Percentiles rank a stretch among this genome's conserved stretches.
Conservation (phyloP, 108 stramenopile genomes). For the Skeletonema menzelii region DNA sequence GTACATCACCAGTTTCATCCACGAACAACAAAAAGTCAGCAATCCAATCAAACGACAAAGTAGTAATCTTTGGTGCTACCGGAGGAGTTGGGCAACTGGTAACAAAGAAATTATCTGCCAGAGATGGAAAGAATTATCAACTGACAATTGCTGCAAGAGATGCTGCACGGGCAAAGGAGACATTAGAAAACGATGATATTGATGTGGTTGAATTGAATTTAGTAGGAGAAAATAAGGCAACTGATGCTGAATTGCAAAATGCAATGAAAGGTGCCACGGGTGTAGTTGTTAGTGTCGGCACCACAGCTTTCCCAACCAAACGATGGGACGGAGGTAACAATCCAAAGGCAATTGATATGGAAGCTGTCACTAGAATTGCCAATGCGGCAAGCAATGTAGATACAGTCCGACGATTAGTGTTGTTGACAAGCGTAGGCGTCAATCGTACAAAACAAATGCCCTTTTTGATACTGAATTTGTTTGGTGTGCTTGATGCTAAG, state of each 20-base stretch:
- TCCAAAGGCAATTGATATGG: slow-evolving; percentile 57
- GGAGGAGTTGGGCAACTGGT: slow-evolving; percentile 53
- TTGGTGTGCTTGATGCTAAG: slow-evolving; percentile 55
- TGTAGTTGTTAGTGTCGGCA: slow-evolving; percentile 47
- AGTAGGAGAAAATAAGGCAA: slow-evolving; percentile 32
- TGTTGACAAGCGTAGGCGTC: slow-evolving; percentile 48
- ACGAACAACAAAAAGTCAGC: slow-evolving; percentile 8
- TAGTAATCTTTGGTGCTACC: slow-evolving; percentile 43
- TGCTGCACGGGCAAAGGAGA: slow-evolving; percentile 20
- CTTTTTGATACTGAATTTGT: slow-evolving; percentile 50
- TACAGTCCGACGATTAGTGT: slow-evolving; percentile 20
- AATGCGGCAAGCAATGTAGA: slow-evolving; percentile 8
- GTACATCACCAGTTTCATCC: neutral
- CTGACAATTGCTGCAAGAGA: slow-evolving; percentile 39
- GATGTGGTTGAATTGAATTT: slow-evolving; percentile 33
- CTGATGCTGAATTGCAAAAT: slow-evolving; percentile 15
- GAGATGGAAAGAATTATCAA: slow-evolving; percentile 16
- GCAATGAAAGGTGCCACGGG: slow-evolving; percentile 25
- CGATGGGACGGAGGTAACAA: slow-evolving; percentile 61
- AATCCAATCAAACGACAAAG: slow-evolving; percentile 28
- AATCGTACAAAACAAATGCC: slow-evolving; percentile 46
- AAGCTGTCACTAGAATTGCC: slow-evolving; percentile 53
- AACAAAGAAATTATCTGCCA: slow-evolving; percentile 23
- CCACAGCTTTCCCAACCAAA: slow-evolving; percentile 54
- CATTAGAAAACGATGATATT: slow-evolving; percentile 5